Conservation (phyloP, 768 basidiomycete species). For the Nevesoporus exiguus region DNA sequence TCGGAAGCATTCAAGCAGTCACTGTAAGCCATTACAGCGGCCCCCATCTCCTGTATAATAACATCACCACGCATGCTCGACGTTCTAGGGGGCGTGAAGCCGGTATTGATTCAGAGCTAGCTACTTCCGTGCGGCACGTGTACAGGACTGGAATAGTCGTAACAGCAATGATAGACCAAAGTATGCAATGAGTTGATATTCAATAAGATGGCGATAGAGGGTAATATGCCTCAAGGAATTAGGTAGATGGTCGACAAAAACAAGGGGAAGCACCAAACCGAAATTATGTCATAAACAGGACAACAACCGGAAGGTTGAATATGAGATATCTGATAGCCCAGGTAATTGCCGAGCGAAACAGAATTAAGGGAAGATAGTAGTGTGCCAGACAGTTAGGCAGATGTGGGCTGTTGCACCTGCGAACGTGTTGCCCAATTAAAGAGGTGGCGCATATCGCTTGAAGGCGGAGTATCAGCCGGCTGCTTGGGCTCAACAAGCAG, state of each 20-base stretch:
- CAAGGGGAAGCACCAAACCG: constrained; percentile 18
- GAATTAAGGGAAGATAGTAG: constrained; percentile 15
- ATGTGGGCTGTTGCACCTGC: constrained; percentile 36
- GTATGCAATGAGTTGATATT: constrained; percentile 26
- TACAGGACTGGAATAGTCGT: constrained; percentile 28
- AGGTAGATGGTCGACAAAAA: constrained; percentile 25
- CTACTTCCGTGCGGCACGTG: constrained; percentile 21
- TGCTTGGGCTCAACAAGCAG: constrained; percentile 82
- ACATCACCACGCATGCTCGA: too few species aligned
- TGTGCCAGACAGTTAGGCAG: constrained; percentile 28
- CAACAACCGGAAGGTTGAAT: constrained; percentile 16
- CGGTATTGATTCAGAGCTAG: constrained; percentile 14
- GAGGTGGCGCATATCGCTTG: constrained; percentile 70
- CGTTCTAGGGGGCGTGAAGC: background rate
- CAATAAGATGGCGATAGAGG: constrained; percentile 23
- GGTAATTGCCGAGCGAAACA: background rate
- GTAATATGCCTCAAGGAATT: constrained; percentile 22
- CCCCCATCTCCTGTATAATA: too few species aligned
- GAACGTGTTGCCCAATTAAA: constrained; percentile 77
- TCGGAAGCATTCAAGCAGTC: too few species aligned
- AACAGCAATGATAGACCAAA: constrained; percentile 32
- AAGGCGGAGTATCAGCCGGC: constrained; percentile 62
- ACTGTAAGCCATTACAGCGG: too few species aligned
- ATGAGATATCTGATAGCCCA: constrained; percentile 17
- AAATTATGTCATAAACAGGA: constrained; percentile 31